Evolutionary conservation across 306 rosid species (phyloP).

Genomic region (Astragalus glycyphyllos): DNA sequence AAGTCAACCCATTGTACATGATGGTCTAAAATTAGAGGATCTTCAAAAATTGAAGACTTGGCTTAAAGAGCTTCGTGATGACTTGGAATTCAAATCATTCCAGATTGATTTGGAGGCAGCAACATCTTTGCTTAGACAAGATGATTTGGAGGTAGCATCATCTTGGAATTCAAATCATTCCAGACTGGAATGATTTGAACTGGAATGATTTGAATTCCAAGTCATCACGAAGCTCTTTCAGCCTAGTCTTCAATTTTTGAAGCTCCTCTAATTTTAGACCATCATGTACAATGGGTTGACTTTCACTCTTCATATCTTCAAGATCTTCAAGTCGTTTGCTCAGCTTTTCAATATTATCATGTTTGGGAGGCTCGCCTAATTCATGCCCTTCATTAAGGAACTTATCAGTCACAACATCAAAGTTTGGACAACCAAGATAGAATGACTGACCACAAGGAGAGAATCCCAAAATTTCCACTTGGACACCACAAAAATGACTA

Average conservation of each 20-base stretch:
- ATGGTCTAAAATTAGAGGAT: neutral
- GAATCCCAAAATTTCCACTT: neutral
- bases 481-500: neutral
- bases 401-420: neutral
- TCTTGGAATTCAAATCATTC: too few species aligned
- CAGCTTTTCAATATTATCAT: neutral
- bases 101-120: neutral
- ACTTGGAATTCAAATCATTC: too few species aligned
- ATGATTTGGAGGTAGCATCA: too few species aligned
- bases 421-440: slow-evolving; percentile 1
- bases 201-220: too few species aligned
- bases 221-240: neutral
- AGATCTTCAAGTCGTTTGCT: neutral
- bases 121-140: slow-evolving; percentile 11
- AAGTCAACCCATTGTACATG: neutral
- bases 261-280: neutral
- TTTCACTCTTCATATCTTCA: neutral
- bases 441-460: neutral
- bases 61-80: neutral
- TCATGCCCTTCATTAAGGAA: neutral
- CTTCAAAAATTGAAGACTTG: neutral
- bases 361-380: neutral
- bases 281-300: neutral
- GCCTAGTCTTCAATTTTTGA: neutral
- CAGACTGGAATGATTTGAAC: too few species aligned